A percentile compares a stretch with the other conserved stretches of the same genome.
phyloP scores from a whole-genome alignment of 306 rosid species.

The Begonia peltatifolia region DNA sequence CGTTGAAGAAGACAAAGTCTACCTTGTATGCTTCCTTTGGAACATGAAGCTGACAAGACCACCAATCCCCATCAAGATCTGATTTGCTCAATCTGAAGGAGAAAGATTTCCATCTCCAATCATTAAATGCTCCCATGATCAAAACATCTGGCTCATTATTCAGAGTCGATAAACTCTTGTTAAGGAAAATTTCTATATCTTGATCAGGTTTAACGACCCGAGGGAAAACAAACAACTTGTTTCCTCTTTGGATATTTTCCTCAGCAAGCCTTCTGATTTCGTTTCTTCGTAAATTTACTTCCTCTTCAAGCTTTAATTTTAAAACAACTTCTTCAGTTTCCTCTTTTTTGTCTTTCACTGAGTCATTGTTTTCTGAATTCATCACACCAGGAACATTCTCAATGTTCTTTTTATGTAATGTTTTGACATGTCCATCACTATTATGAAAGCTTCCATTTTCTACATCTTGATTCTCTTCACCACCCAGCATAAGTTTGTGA shows the following conservation, averaged over 20 bases:
- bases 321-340: constrained; percentile 30
- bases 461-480: constrained; percentile 12
- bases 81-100: constrained; percentile 40
- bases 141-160: constrained; percentile 46
- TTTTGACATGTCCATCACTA: constrained; percentile 20
- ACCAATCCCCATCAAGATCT: constrained; percentile 62
- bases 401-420: constrained; percentile 14
- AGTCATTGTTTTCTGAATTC: constrained; percentile 9
- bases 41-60: constrained; percentile 71
- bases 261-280: constrained; percentile 59
- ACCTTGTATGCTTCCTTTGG: constrained; percentile 76
- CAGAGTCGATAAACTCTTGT: constrained; percentile 46
- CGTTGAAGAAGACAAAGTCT: constrained; percentile 89
- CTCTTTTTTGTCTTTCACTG: constrained; percentile 10
- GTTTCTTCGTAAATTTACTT: constrained; percentile 33
- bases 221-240: constrained; percentile 61
- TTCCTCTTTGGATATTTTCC: constrained; percentile 38
- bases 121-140: constrained; percentile 84
- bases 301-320: constrained; percentile 38
- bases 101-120: constrained; percentile 88
- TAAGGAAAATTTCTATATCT: constrained; percentile 64
- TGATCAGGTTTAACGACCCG: constrained; percentile 65
- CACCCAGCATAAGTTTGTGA: constrained; percentile 14
- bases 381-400: constrained; percentile 16
- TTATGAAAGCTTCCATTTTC: constrained; percentile 19